Evolutionary conservation across 768 basidiomycete species (phyloP), one percentile per base, ranked within the genome.

Genomic region (Brasilioporus rufonigricans): DNA sequence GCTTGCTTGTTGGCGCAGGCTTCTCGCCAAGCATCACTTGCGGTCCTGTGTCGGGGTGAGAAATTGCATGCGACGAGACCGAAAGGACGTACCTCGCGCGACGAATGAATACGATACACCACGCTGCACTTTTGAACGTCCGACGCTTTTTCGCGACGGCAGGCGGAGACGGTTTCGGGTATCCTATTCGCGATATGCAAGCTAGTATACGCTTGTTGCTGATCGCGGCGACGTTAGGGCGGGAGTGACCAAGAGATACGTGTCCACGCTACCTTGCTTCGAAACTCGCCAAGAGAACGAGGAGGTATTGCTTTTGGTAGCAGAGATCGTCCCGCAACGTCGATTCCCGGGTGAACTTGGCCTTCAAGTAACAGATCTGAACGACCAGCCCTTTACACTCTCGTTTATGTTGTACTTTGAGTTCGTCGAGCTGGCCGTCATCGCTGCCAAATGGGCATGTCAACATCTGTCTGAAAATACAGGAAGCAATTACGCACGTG

Each of bases 321-420:
- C 79, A 76, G 43, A 98, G 77, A 61, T 85, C 86, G 55, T 76
- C 77, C 32, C 96, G 82, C 76, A 97, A 82, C 1, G 79, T 77
- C 11, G 86, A 82, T 73, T 99, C 97, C 24, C 96, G 81, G 3
- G 83, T 88, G 71, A 87, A 95, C 66, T 92, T 93, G 51, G 89
- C 88, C 69, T 98, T 96, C 61, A 98, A 78, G 71, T 97, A 98
- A 39, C 80, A 81, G 55, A 97, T 93, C 69, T 97, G 93, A 9
- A 91, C 83, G 46, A 98, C 85, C 19, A 98, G 76, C 10, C 93
- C 92, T 66, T 93, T 94, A 75, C 89, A 89, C 67, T 98, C 93
- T 58, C 84, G 82, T 58, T 89, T 91, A 66, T 93, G 91, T 68
- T 84, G 85, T 3, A 73, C 61, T 59, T 79, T 85, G 58, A 91